Evolutionary conservation across 225 moss, liverwort and hornwort genomes (phyloP).

Genomic region (Polytrichum formosum): DNA sequence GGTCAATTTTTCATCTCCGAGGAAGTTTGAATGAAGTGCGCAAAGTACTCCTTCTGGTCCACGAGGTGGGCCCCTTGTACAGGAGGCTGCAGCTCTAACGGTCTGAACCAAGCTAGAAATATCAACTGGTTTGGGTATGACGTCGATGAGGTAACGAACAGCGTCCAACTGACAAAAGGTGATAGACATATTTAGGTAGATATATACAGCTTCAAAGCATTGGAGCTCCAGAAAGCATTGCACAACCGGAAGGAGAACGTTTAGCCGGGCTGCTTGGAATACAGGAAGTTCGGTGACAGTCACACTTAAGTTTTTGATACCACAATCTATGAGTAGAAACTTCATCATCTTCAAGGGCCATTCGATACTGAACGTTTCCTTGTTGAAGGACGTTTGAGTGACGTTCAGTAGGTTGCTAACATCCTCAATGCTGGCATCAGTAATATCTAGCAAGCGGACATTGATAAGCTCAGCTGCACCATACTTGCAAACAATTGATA

Average conservation of each 20-base stretch:
- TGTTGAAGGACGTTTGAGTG: slow-evolving; percentile 16
- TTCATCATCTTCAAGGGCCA: slow-evolving; percentile 55
- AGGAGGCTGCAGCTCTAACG: slow-evolving; percentile 48
- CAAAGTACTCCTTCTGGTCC: slow-evolving; percentile 50
- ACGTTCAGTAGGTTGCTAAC: slow-evolving; percentile 36
- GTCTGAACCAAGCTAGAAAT: slow-evolving; percentile 30
- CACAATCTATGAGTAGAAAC: slow-evolving; percentile 53
- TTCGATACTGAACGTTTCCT: slow-evolving; percentile 22
- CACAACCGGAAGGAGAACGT: slow-evolving; percentile 53
- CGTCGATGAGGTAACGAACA: slow-evolving; percentile 34
- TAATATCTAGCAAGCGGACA: slow-evolving; percentile 34
- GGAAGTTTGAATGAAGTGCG: slow-evolving; percentile 56
- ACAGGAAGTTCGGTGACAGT: slow-evolving; percentile 46
- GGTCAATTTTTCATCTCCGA: slow-evolving; percentile 34
- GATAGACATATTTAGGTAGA: slow-evolving; percentile 45
- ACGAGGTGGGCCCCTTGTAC: slow-evolving; percentile 46
- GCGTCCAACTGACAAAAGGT: slow-evolving; percentile 52
- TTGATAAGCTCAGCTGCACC: slow-evolving; percentile 48
- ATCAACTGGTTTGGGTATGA: slow-evolving; percentile 27
- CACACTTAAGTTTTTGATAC: slow-evolving; percentile 41
- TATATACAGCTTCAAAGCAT: slow-evolving; percentile 42
- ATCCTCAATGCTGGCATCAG: slow-evolving; percentile 38
- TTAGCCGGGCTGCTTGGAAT: slow-evolving; percentile 54
- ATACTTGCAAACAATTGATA: slow-evolving; percentile 44
- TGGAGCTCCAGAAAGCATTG: slow-evolving; percentile 44